phyloP scores from a whole-genome alignment of 306 rosid species.

The Vicia faba region DNA sequence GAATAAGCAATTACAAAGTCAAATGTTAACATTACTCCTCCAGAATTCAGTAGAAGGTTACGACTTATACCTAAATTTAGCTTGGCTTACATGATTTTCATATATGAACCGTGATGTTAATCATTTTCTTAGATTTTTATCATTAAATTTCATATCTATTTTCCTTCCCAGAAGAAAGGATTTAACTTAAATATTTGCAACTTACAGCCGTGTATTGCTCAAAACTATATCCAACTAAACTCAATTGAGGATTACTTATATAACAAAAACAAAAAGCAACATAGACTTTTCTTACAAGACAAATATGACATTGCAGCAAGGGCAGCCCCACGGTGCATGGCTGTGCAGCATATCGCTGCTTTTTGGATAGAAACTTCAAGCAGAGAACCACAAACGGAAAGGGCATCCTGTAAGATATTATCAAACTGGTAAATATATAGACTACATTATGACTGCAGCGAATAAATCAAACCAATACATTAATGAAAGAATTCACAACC shows the following conservation, averaged over 20 bases:
- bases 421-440: conserved; percentile 24
- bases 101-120: conserved; percentile 3
- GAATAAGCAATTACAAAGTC: conserved; percentile 20
- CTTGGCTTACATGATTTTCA: conserved; percentile 9
- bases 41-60: conserved; percentile 9
- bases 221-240: conserved; percentile 21
- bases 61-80: conserved; percentile 22
- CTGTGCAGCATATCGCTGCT: conserved; percentile 96
- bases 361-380: conserved; percentile 87
- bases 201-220: conserved; percentile 11
- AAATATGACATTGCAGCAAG: conserved; percentile 94
- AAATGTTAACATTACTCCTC: not conserved
- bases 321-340: conserved; percentile 99
- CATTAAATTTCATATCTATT: conserved; percentile 15
- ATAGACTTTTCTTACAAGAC: conserved; percentile 67
- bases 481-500: conserved; percentile 20
- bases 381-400: conserved; percentile 75
- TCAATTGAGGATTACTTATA: conserved; percentile 12
- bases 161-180: conserved; percentile 6
- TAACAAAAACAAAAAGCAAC: conserved; percentile 12
- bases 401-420: conserved; percentile 69
- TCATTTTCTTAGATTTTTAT: conserved; percentile 7
- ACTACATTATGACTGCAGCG: conserved; percentile 22
- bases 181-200: conserved; percentile 5
- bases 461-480: conserved; percentile 30